These are phyloP conservation scores for Beauveria bassiana DNA, from an alignment of 2,329 filamentous ascomycete genomes.

Conservation along the genomic window DNA sequence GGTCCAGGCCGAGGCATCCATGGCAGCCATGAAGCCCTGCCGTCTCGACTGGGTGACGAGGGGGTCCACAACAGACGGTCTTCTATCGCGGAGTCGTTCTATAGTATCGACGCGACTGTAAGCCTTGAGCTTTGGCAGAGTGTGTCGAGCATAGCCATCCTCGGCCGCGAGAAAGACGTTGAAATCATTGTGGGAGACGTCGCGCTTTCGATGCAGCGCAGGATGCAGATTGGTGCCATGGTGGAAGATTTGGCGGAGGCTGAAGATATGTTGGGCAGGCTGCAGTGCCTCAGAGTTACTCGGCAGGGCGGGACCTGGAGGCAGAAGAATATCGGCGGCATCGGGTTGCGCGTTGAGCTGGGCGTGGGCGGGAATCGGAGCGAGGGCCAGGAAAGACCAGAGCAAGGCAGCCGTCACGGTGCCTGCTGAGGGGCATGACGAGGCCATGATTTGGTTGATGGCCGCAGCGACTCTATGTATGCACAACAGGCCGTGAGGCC, in stretches of 20 bases:
- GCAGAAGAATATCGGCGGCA: conserved; percentile 33
- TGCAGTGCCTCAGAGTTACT: conserved; percentile 35
- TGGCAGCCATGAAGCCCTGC: conserved; percentile 53
- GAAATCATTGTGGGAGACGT: conserved; percentile 51
- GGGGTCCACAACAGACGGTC: conserved; percentile 67
- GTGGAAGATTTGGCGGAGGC: conserved; percentile 83
- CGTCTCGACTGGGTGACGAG: conserved; percentile 67
- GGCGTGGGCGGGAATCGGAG: conserved; percentile 28
- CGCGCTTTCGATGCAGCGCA: conserved; percentile 65
- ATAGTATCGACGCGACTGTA: conserved; percentile 63
- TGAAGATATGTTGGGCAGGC: conserved; percentile 52
- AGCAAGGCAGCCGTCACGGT: conserved; percentile 57
- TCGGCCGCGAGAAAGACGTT: conserved; percentile 55
- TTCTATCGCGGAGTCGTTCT: conserved; percentile 72
- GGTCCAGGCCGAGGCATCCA: conserved; percentile 73
- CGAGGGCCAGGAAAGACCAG: conserved; percentile 59
- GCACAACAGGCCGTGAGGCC: not conserved
- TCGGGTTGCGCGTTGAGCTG: conserved; percentile 21
- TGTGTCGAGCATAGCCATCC: conserved; percentile 45
- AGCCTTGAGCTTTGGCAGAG: conserved; percentile 46
- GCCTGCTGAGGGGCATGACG: conserved; percentile 48
- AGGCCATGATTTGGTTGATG: not conserved
- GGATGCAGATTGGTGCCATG: conserved; percentile 79
- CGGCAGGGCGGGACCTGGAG: conserved; percentile 31
- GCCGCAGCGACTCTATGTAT: not conserved